Percentiles rank a stretch among this genome's conserved stretches.
phyloP scores from a whole-genome alignment of 345 rosid genomes.

The Eucalyptus caleyi region DNA sequence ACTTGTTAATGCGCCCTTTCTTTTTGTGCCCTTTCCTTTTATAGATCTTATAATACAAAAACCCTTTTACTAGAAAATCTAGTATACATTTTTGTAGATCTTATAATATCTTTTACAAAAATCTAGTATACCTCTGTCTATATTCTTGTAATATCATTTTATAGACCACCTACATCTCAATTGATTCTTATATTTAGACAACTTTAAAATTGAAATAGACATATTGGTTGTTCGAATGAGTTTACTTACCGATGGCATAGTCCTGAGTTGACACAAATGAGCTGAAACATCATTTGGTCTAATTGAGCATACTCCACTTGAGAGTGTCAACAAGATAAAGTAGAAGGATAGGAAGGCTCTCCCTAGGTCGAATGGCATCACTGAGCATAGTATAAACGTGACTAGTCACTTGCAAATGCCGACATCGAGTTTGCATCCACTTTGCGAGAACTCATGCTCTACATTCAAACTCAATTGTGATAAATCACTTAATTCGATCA shows the following conservation, averaged over 20 bases:
- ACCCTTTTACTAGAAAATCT: too few relatives aligned
- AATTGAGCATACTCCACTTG: not conserved
- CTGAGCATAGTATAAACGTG: not conserved
- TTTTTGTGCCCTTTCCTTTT: too few relatives aligned
- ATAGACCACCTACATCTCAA: not conserved
- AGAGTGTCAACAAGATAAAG: not conserved
- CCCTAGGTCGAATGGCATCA: fast-evolving
- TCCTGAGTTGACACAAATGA: not conserved
- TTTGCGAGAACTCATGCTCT: not conserved
- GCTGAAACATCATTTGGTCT: not conserved
- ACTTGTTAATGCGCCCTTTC: not conserved
- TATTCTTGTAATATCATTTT: not conserved
- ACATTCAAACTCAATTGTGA: not conserved
- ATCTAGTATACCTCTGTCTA: not conserved
- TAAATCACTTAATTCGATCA: not conserved
- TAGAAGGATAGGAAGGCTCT: not conserved
- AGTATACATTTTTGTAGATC: too few relatives aligned
- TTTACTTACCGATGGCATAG: fast-evolving
- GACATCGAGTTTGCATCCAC: not conserved
- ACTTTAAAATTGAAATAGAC: not conserved
- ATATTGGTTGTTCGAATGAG: not conserved
- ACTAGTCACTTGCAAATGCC: not conserved
- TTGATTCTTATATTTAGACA: not conserved
- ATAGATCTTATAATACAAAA: not conserved
- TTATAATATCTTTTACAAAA: not conserved